phyloP scores from a whole-genome alignment of 345 rosid species.

The Salix purpurea region DNA sequence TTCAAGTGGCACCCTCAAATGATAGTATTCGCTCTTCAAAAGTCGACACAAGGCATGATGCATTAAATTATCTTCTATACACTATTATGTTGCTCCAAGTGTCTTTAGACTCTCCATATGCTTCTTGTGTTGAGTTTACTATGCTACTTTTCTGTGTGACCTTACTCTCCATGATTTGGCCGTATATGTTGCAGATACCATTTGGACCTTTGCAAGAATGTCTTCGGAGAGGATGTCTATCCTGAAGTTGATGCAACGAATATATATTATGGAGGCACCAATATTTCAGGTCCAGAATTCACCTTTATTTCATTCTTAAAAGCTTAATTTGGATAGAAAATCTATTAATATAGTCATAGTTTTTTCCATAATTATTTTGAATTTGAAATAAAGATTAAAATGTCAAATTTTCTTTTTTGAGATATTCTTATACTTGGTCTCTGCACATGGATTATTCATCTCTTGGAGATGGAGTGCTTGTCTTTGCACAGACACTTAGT shows the following conservation, averaged over 20 bases:
- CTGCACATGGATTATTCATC: no score
- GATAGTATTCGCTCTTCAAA: conserved; percentile 79
- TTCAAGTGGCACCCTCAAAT: conserved; percentile 82
- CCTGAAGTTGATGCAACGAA: conserved; percentile 74
- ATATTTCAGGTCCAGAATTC: conserved; percentile 53
- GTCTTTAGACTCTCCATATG: neutral
- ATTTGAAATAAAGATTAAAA: no score
- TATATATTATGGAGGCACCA: conserved; percentile 76
- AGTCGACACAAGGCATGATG: conserved; percentile 62
- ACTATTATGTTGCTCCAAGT: neutral
- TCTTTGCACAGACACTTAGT: no score
- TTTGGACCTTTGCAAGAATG: conserved; percentile 72
- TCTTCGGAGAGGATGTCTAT: conserved; percentile 67
- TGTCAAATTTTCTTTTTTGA: no score
- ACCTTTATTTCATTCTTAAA: neutral
- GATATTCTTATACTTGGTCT: no score
- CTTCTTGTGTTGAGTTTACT: neutral
- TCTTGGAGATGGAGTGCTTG: no score
- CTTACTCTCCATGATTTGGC: no score
- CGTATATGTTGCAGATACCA: conserved; percentile 50
- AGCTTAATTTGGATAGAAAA: neutral
- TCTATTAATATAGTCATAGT: no score
- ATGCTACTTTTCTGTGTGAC: neutral
- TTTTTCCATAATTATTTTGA: no score
- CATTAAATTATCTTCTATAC: neutral